These are phyloP conservation scores for Dysphania ambrosioides DNA, from an alignment of 148 eudicot species.

Conservation along the genomic window DNA sequence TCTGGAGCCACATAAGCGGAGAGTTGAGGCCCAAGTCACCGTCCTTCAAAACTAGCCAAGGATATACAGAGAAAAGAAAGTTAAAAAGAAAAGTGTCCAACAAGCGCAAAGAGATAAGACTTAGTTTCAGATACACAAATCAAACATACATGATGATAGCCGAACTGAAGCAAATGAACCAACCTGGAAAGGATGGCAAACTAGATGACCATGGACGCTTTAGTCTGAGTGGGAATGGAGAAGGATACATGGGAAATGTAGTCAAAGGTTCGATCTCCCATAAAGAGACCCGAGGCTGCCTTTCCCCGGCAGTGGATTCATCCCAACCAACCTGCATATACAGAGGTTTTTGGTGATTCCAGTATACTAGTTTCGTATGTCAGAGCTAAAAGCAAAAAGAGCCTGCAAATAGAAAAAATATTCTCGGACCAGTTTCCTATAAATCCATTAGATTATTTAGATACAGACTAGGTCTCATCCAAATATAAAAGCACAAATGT, in stretches of 20 bases:
- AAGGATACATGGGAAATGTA: constrained; percentile 83
- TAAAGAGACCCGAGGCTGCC: constrained; percentile 73
- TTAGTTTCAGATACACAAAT: constrained; percentile 8
- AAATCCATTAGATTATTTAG: background rate
- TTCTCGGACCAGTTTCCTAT: background rate
- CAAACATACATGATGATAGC: background rate
- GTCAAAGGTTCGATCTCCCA: constrained; percentile 91
- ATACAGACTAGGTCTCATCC: background rate
- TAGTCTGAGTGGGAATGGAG: constrained; percentile 65
- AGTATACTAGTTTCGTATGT: no score
- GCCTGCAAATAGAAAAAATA: background rate
- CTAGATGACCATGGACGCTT: constrained; percentile 82
- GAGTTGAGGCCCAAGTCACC: constrained; percentile 64
- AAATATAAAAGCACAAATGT: background rate
- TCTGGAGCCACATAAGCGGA: constrained; percentile 65
- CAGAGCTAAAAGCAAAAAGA: background rate
- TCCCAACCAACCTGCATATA: constrained; percentile 80
- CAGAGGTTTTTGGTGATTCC: constrained; percentile 14
- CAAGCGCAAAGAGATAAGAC: background rate
- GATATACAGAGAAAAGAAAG: constrained; percentile 14
- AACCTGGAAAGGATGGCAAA: constrained; percentile 57
- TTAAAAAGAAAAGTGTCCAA: background rate
- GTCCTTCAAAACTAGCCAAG: constrained; percentile 44
- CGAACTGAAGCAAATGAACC: constrained; percentile 9
- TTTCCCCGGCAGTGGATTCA: constrained; percentile 80